phyloP scores from a whole-genome alignment of 176 grass and related monocot species.

The Avena sativa region DNA sequence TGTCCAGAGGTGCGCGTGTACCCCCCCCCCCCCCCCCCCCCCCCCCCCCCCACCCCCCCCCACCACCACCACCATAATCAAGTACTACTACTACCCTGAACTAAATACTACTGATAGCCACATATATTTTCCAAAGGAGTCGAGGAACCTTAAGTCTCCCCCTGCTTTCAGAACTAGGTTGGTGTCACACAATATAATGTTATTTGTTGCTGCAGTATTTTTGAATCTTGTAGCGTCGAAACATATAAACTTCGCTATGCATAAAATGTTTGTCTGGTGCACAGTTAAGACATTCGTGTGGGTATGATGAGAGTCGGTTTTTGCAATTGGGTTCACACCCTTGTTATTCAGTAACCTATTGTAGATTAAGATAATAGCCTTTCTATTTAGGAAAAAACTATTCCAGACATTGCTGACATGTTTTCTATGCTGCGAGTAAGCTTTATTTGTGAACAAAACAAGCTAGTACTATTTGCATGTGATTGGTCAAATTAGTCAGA shows the following conservation, averaged over 20 bases:
- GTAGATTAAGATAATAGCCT: neutral
- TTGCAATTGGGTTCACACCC: neutral
- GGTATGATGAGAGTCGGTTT: neutral
- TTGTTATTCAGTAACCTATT: constrained; percentile 3
- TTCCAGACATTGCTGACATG: constrained; percentile 16
- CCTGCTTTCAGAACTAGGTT: neutral
- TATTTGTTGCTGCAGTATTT: neutral
- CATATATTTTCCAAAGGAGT: neutral
- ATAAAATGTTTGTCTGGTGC: neutral
- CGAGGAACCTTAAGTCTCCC: neutral
- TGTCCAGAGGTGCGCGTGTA: no score
- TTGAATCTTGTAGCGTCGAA: constrained; percentile 16
- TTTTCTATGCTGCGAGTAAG: neutral
- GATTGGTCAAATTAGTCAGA: constrained; percentile 68
- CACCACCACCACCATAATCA: neutral
- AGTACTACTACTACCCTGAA: neutral
- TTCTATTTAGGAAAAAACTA: constrained; percentile 4
- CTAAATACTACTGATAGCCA: neutral
- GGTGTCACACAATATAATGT: neutral
- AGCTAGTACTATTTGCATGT: constrained; percentile 40
- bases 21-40: no score
- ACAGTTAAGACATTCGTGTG: neutral
- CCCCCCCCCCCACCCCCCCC: no score
- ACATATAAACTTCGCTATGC: neutral
- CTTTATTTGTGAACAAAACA: constrained; percentile 25